A percentile compares a stretch with the other conserved stretches of the same genome.
These are phyloP conservation scores for Botrytis paeoniae DNA, from an alignment of 2,329 filamentous ascomycete species.

Conservation along the genomic window DNA sequence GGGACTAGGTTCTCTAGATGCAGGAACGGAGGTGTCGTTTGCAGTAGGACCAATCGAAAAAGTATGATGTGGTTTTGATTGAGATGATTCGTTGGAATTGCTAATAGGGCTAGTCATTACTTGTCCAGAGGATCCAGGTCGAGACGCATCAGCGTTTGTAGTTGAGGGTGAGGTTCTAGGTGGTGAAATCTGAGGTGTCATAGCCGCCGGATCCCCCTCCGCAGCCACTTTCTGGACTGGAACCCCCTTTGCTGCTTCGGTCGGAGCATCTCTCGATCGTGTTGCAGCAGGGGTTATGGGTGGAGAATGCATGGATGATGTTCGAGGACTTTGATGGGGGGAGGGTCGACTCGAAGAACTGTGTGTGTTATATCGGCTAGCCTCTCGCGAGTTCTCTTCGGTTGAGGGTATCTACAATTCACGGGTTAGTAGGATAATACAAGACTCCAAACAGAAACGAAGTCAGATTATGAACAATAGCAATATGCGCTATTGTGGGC, in stretches of 20 bases:
- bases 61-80: conserved; percentile 29
- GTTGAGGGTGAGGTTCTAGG: conserved; percentile 48
- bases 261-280: conserved; percentile 50
- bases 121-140: conserved; percentile 38
- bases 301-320: conserved; percentile 76
- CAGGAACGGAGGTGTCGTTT: conserved; percentile 50
- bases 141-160: conserved; percentile 32
- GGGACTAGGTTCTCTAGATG: conserved; percentile 62
- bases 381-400: conserved; percentile 55
- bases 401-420: conserved; percentile 54
- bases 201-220: conserved; percentile 46
- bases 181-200: conserved; percentile 68
- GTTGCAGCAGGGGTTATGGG: conserved; percentile 85
- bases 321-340: conserved; percentile 63
- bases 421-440: conserved; percentile 24
- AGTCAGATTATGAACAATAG: background rate
- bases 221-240: conserved; percentile 40
- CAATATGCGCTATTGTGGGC: conserved; percentile 27
- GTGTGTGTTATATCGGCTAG: conserved; percentile 63
- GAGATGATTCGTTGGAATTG: conserved; percentile 25
- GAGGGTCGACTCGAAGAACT: conserved; percentile 63
- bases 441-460: conserved; percentile 21
- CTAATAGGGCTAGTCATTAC: conserved; percentile 30
- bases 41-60: conserved; percentile 37
- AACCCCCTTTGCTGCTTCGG: conserved; percentile 36